phyloP scores from a whole-genome alignment of 768 basidiomycete genomes.

The Boletus sensibilis region DNA sequence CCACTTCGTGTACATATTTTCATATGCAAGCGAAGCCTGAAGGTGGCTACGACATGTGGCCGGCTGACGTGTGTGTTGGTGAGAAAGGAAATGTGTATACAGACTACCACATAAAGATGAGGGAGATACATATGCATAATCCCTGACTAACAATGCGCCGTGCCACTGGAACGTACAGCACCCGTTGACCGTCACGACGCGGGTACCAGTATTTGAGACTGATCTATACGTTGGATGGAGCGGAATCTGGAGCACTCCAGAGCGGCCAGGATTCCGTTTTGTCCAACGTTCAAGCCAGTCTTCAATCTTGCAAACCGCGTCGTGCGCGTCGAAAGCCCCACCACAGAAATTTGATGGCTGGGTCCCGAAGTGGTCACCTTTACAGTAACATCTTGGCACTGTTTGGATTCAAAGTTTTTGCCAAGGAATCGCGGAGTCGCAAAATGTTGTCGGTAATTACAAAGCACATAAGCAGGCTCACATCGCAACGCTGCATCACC shows the following conservation, averaged over 20 bases:
- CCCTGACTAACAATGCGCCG: background rate
- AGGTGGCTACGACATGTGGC: background rate
- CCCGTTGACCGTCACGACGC: background rate
- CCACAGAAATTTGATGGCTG: background rate
- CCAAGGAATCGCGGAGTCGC: background rate
- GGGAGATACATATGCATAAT: no score
- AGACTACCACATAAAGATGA: background rate
- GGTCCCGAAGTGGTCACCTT: background rate
- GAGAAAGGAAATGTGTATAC: background rate
- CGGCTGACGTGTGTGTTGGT: background rate
- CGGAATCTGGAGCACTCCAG: no score
- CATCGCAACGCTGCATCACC: background rate
- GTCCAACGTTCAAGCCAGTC: no score
- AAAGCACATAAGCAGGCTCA: background rate
- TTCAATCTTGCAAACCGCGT: no score
- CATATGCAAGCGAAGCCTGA: background rate
- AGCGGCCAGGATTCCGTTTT: no score
- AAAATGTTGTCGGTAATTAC: constrained; percentile 3
- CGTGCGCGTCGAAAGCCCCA: background rate
- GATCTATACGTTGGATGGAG: no score
- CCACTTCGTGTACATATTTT: background rate
- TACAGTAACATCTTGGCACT: background rate
- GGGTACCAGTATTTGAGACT: no score
- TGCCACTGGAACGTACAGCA: background rate
- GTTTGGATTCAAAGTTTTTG: background rate